A percentile compares a stretch with the other conserved stretches of the same genome.
These are phyloP conservation scores for Tuctoria greenei DNA, from an alignment of 176 grass and related monocot genomes.

Conservation along the genomic window DNA sequence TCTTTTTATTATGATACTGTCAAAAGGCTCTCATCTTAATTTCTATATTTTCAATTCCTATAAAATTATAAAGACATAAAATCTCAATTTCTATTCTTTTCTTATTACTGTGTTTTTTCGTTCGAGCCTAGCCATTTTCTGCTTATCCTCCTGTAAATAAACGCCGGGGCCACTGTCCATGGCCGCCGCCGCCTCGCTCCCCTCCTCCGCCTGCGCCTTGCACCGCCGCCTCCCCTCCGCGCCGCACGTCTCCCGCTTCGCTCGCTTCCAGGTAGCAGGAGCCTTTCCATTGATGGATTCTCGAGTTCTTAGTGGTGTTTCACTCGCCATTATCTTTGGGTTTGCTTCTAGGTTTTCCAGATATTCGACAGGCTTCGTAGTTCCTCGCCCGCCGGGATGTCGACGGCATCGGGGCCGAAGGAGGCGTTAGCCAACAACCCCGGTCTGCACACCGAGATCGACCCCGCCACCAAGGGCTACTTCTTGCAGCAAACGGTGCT, in stretches of 20 bases:
- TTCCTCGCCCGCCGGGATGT: conserved; percentile 48
- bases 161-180: conserved; percentile 12
- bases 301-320: background rate
- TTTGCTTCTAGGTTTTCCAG: conserved; percentile 20
- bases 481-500: conserved; percentile 88
- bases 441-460: conserved; percentile 58
- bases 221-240: conserved; percentile 32
- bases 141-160: conserved; percentile 35
- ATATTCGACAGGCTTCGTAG: conserved; percentile 45
- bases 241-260: conserved; percentile 9
- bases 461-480: conserved; percentile 86
- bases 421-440: conserved; percentile 74
- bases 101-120: too few relatives aligned
- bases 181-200: conserved; percentile 42
- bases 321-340: background rate
- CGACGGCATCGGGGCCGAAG: conserved; percentile 62
- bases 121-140: background rate
- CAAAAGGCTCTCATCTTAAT: too few relatives aligned
- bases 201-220: conserved; percentile 8
- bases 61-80: too few relatives aligned
- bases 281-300: background rate
- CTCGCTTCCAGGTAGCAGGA: conserved; percentile 33
- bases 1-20: too few relatives aligned
- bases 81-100: too few relatives aligned
- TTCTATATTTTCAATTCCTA: too few relatives aligned